Evolutionary conservation across 495 filamentous ascomycete species (phyloP).

Genomic region (Xylaria longipes): DNA sequence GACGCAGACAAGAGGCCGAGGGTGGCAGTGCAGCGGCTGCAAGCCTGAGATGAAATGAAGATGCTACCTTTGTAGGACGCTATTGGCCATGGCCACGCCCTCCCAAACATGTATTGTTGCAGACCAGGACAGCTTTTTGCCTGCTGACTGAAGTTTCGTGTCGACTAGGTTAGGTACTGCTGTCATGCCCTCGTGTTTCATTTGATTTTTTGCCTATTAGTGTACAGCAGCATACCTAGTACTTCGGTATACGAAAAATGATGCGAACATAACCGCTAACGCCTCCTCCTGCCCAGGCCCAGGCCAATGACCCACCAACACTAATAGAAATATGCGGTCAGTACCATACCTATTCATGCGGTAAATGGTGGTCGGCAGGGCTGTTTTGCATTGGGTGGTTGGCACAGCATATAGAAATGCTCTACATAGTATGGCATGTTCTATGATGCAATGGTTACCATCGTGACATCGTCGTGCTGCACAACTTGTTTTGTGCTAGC

Average conservation of each 20-base stretch:
- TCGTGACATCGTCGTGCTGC: conserved; percentile 21
- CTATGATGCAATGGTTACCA: conserved; percentile 28
- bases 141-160: conserved; percentile 12
- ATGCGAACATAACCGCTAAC: background rate
- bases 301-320: background rate
- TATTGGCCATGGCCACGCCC: conserved; percentile 11
- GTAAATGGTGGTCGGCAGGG: background rate
- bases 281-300: too few species aligned
- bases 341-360: background rate
- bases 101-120: conserved; percentile 23
- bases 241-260: background rate
- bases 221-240: background rate
- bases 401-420: background rate
- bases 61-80: background rate
- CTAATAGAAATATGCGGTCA: background rate
- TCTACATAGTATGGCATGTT: background rate
- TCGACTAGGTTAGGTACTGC: background rate
- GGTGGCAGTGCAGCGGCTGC: conserved; percentile 23
- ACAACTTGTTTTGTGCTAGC: conserved; percentile 13
- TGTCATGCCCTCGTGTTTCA: conserved; percentile 19
- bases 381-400: conserved; percentile 11
- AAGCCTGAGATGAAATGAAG: conserved; percentile 21
- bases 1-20: conserved; percentile 2
- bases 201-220: background rate
- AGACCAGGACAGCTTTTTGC: conserved; percentile 3